Evolutionary conservation across 2,329 filamentous ascomycete genomes (phyloP).

Genomic region (Stachybotrys elegans): DNA sequence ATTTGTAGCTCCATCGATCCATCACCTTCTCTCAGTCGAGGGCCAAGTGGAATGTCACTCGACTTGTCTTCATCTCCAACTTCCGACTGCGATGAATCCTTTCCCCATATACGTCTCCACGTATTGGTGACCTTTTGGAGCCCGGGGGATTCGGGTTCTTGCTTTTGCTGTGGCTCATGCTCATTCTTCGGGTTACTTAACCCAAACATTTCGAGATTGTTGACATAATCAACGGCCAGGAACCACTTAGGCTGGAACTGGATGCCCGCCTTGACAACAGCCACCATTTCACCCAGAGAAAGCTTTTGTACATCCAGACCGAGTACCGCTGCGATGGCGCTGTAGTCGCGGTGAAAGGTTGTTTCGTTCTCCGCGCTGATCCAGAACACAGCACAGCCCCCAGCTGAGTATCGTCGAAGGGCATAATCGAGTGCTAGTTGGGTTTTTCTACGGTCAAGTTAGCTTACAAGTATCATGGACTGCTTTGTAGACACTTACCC

Average conservation of each 20-base stretch:
- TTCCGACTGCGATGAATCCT: not conserved
- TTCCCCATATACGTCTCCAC: not conserved
- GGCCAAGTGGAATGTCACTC: not conserved
- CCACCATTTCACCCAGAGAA: slow-evolving; percentile 14
- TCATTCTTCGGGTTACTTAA: not conserved
- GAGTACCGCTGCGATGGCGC: slow-evolving; percentile 19
- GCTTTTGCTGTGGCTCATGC: too few relatives aligned
- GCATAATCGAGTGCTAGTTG: slow-evolving; percentile 31
- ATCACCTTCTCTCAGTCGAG: too few relatives aligned
- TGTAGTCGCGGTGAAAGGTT: slow-evolving; percentile 25
- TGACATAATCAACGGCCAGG: slow-evolving; percentile 27
- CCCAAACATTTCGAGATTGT: slow-evolving; percentile 23
- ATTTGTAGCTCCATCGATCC: slow-evolving; percentile 17
- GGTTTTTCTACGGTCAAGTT: too few relatives aligned
- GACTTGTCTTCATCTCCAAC: not conserved
- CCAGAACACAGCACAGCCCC: slow-evolving; percentile 28
- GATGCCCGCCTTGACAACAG: slow-evolving; percentile 11
- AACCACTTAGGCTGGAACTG: slow-evolving; percentile 18
- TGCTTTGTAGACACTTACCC: too few relatives aligned
- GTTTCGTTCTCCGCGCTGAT: slow-evolving; percentile 26
- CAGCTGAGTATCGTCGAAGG: slow-evolving; percentile 15
- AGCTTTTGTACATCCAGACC: slow-evolving; percentile 12
- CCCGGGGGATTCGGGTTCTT: too few relatives aligned
- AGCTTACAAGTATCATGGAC: too few relatives aligned
- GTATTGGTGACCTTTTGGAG: not conserved